phyloP scores from a whole-genome alignment of 2,329 filamentous ascomycete species.

The Sporothrix variecibatus region DNA sequence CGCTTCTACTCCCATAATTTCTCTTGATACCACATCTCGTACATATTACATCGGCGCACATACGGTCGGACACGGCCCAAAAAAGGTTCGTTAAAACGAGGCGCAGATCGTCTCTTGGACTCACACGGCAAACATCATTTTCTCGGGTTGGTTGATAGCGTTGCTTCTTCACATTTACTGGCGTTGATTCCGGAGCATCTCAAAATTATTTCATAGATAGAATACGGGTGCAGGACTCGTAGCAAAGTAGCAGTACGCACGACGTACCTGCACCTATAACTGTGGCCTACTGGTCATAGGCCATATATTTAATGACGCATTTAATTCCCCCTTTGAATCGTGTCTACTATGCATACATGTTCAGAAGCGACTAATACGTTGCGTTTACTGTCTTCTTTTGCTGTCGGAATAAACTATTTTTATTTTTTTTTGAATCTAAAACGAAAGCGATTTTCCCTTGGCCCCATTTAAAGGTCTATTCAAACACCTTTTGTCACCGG shows the following conservation, averaged over 20 bases:
- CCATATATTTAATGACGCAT: neutral
- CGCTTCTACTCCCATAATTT: neutral
- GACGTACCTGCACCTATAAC: too few relatives aligned
- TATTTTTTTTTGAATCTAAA: neutral
- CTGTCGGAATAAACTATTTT: neutral
- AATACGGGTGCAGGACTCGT: neutral
- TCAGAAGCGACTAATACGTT: neutral
- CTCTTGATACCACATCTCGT: conserved; percentile 2
- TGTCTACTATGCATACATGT: neutral
- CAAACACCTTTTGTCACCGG: neutral
- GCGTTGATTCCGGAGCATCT: neutral
- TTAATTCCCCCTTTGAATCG: neutral
- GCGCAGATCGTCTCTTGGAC: neutral
- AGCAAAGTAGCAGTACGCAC: neutral
- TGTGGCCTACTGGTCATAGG: neutral
- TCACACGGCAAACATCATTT: neutral
- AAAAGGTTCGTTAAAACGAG: neutral
- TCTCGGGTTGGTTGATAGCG: neutral
- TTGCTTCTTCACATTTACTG: neutral
- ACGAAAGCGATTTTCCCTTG: neutral
- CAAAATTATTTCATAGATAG: neutral
- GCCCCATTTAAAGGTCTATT: neutral
- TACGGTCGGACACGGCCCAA: neutral
- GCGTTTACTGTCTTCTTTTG: neutral
- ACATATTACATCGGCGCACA: conserved; percentile 3